Base-by-base conservation (phyloP, 129 eudicot genomes). In the Flaveria trinervia region DNA sequence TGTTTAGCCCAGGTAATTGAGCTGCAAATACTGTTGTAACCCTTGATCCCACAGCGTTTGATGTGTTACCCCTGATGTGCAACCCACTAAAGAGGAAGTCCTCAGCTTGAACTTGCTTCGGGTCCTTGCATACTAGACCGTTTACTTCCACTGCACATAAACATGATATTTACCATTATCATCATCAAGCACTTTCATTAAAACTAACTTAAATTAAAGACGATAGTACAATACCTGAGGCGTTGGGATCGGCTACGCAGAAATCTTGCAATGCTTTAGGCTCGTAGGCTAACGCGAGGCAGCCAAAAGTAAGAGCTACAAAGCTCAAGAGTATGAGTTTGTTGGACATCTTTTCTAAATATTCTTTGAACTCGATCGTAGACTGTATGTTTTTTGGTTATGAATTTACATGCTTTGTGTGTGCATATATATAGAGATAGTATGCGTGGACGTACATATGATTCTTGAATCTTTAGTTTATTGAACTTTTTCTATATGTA, bases 1-100 rank as follows among this genome's bases (percentile, higher is more conserved):
- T 84, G 83, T 84, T 84, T 72, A 84, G 83, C 15, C 88, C 88
- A 1, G 88, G 83, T 23, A 84, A 20, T n/a, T 81, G 85, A 17
- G 80, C 16, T 28, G 44, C 85, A 36, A 70, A 76, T 2, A 84
- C 85, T 0, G 83, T 78, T 28, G 85, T 84, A 8, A 81, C 88
- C 71, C 20, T 81, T 33, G 83, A 84, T n/a, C 88, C 88, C 61
- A 30, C 12, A 14, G 83, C 52, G 70, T 85, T 85, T 4, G 88
- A 81, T 16, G 85, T 85, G 78, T 85, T 85, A 20, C 88, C 88
- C 68, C 72, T 70, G 13, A 81, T 23, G 65, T 81, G 85, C 7
- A 85, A 74, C 28, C 88, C 88, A 23, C 81, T 77, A 69, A 81
- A 85, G 78, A 50, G 55, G 83, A 85, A 85, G 70, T 85, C 88